Base-by-base conservation (phyloP, 116 monocot genomes). In the Posidonia oceanica region DNA sequence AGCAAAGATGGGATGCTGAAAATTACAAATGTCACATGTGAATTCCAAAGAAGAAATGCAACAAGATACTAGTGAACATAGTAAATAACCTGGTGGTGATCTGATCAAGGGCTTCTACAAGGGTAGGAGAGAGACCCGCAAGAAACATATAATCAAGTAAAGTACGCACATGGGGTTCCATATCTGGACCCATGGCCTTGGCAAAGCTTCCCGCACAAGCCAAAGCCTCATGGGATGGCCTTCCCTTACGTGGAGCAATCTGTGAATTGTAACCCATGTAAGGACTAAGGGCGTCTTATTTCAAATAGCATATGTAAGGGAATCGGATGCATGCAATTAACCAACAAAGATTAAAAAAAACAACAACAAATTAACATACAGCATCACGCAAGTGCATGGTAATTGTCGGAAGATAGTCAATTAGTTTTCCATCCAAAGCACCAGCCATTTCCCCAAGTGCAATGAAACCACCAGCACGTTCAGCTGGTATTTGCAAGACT, bases 381-480 rank as follows among this genome's bases (percentile, higher is more conserved):
- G 96, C 96, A 72, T 96, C 96, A 52, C 83, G 88, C 72, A 96
- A 79, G 41, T 91, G 83, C 55, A 53, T 38, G 51, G 85, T 87
- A 66, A 96, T 91, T 66, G 85, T 79, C 13, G 91, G 89, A 63
- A 96, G 71, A 80, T 96, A 96, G 7, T 91, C 78, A 16, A 89
- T 60, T 39, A 96, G 88, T 85, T 96, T 91, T 66, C 84, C 88
- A 77, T 86, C 87, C 79, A 96, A 78, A 57, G 96, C 96, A 53
- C 96, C 92, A 71, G 96, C 96, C 96, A 96, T 96, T 83, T 96
- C 96, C 67, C 89, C 96, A 36, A 96, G 82, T 56, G 96, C 96
- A 80, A 87, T 83, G 59, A 96, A 96, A 15, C 96, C 92, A 83
- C 91, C 91, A 18, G 89, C 89, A 68, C 96, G 84, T 75, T 96